Percentiles rank a stretch among this genome's conserved stretches.
Conservation (phyloP, 2,329 filamentous ascomycete genomes). For the Eurotiales sp. region DNA sequence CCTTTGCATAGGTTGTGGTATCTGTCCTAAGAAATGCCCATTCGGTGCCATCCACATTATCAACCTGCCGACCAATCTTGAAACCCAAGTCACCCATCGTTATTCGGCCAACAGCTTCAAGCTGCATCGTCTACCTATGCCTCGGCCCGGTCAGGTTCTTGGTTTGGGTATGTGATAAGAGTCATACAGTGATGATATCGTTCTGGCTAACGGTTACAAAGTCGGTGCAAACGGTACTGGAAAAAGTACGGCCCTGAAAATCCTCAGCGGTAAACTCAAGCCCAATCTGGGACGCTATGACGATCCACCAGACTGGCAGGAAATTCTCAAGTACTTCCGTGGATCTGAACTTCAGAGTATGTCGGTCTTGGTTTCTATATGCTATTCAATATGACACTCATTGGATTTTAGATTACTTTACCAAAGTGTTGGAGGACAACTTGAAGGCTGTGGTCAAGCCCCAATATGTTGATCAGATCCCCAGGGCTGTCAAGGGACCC, state of each 20-base stretch:
- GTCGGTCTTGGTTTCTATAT: constrained; percentile 29
- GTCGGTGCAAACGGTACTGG: constrained; percentile 99
- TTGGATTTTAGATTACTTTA: constrained; percentile 77
- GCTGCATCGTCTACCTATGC: constrained; percentile 93
- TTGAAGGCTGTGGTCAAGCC: constrained; percentile 98
- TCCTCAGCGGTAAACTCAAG: constrained; percentile 97
- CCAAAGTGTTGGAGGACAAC: constrained; percentile 94
- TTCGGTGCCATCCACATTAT: constrained; percentile 99
- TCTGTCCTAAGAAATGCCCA: constrained; percentile 98
- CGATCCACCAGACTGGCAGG: constrained; percentile 98
- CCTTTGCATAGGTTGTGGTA: constrained; percentile 97
- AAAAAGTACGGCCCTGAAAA: constrained; percentile 99
- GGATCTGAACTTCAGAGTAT: constrained; percentile 94
- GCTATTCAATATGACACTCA: constrained; percentile 1
- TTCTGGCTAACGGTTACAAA: constrained; percentile 5
- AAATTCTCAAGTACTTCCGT: constrained; percentile 97
- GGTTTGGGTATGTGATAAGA: constrained; percentile 54
- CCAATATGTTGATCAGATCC: constrained; percentile 98
- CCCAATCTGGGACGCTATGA: constrained; percentile 93
- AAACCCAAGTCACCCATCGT: constrained; percentile 95
- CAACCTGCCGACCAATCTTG: constrained; percentile 98
- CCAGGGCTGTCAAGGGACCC: constrained; percentile 78
- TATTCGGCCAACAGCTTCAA: constrained; percentile 99
- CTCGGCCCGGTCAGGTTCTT: constrained; percentile 88
- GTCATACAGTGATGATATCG: background rate